Evolutionary conservation across 768 basidiomycete species (phyloP), one percentile per base, ranked within the genome.

Genomic region (Pholiota microspora): DNA sequence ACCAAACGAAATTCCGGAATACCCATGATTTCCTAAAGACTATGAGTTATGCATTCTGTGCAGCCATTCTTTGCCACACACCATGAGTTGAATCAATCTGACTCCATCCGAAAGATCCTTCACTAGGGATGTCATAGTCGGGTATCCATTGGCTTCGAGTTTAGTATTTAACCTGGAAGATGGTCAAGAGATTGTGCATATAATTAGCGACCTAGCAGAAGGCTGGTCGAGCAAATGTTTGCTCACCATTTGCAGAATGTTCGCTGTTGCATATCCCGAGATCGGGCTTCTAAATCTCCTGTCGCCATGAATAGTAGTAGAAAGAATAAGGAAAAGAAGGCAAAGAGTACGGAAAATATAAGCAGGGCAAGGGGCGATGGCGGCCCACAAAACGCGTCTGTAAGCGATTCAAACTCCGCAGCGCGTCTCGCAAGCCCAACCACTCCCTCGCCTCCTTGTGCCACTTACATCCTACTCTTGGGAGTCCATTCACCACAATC

Each of bases 71-170:
- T 9, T 31, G n/a, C 6, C n/a, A 16, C 53, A 32, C 57, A 92
- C 94, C 89, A 92, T 93, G 29, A 99, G 80, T 67, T 98, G 95
- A 58, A 98, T 97, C 36, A 99, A 80, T 57, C 91, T 85, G 16
- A 97, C 94, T 29, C 97, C 97, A 73, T 98, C 95, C 4, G 89
- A 92, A 49, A 98, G 83, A 76, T 98, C 97, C 51, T 81, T 79
- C 24, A 93, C 88, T 5, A 99, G 81, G 47, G 94, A 93, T 8
- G 77, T 78, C 92, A 99, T 95, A 10, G 92, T 83, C 5, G 89
- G 88, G 64, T 94, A 83, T 55, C 87, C 88, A 59, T 89, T 80
- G 3, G 82, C 76, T 66, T 98, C 94, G 27, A 99, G 81, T 68
- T 96, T 95, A 7, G 94, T 92, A 65, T 98, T 99, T 55, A 98